Base-by-base conservation (phyloP, 1,284 basidiomycete species). In the Wolfiporia cocos region DNA sequence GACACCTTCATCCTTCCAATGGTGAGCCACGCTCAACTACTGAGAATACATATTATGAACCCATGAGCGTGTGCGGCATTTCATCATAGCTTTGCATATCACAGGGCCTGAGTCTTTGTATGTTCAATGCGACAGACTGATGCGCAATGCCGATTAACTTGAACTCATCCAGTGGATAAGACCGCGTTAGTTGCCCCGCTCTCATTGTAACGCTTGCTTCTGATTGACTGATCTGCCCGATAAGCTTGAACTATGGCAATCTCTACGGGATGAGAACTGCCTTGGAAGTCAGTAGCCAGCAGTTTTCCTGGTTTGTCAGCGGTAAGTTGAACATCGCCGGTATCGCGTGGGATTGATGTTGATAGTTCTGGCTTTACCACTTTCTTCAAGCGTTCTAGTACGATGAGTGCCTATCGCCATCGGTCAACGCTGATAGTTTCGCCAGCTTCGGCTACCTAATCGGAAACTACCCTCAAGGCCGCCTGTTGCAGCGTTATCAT, bases 291-390 rank as follows among this genome's bases (percentile, higher is more conserved):
- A 42, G 43, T 11, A 49, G 52, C 2, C 20, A 43, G 29, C 48
- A 51, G 38, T 53, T 49, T 39, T 46, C 41, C 22, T 53, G 52
- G 52, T 48, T 53, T 21, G 52, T 49, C 3, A 53, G 52, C 22
- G 44, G 52, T 53, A 14, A 28, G 52, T 32, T 9, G 18, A 14
- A 5, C 29, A 5, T 21, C 7, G 12, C 14, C 17, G 15, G 17
- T 22, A 9, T 41, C 32, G 37, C 20, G 18, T 28, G 15, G 24
- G 11, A 24, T 26, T 19, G 7, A 9, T 19, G 17, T 9, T 9
- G 14, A 9, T 9, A 19, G 18, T 34, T 34, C 32, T 33, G 9
- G 15, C n/a, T n/a, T 33, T 10, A 15, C 20, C 7, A 2, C 18
- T 17, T 30, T 3, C n/a, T 18, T 15, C 9, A 19, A 53, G 52